Base-by-base conservation (phyloP, 2,329 filamentous ascomycete genomes). In the Colletotrichum sojae region DNA sequence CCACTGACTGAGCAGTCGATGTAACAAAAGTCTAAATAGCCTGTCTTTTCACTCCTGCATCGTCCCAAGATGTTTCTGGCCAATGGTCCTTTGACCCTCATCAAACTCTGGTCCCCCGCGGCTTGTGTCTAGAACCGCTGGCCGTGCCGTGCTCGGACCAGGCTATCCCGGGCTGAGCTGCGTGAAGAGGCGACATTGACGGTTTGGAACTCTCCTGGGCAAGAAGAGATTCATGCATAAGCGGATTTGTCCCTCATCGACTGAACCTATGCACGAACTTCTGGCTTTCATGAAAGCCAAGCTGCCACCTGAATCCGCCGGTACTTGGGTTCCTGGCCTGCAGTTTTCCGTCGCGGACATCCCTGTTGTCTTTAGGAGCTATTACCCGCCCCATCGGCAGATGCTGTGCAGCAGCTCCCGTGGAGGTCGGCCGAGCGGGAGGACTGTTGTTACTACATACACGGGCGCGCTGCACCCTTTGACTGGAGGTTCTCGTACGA, bases 191-290 rank as follows among this genome's bases (percentile, higher is more conserved):
- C n/a, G 45, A 20, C 45, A 8, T 48, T 20, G 45, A 18, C 6
- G 45, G 45, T 48, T n/a, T 48, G 45, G 45, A 48, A 48, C 16
- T n/a, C 18, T 6, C 6, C 1, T 12, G 10, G 15, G 13, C 25
- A 13, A 13, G 39, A n/a, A 22, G 20, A 27, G 39, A 55, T 55
- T 55, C 27, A 55, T 55, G 53, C 31, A 22, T 16, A 55, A 31
- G 53, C 39, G 53, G 53, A 22, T 8, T 4, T 18, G 36, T 25
- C 22, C 18, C 53, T 20, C 27, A 31, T 56, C 53, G 36, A 31
- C 16, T 40, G 36, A 56, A 40, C 53, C 31, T 27, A 31, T 20
- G 22, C 45, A 2, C 31, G 10, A 36, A 20, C 20, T 10, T 43
- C 13, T 15, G 40, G 10, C 10, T 36, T 10, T 36, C 40, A 5